Percentiles rank a stretch among this genome's conserved stretches.
phyloP scores from a whole-genome alignment of 441 rosid species.

The Manihot esculenta region DNA sequence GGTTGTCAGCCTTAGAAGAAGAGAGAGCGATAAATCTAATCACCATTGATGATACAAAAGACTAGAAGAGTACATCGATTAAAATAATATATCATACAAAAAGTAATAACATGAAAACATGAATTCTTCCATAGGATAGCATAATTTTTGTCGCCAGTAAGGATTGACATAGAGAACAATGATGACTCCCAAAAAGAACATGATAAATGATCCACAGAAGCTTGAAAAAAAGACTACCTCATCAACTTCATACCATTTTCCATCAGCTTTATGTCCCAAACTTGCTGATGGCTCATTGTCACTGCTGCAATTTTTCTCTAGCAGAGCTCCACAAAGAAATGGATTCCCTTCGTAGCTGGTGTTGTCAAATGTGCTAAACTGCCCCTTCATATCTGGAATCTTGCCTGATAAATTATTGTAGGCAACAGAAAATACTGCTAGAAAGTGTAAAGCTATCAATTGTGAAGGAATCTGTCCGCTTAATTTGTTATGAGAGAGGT shows the following conservation, averaged over 20 bases:
- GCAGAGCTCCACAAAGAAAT: background rate
- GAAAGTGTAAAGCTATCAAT: background rate
- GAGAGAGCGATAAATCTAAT: too few relatives aligned
- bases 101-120: background rate
- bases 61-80: too few relatives aligned
- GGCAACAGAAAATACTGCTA: constrained; percentile 15
- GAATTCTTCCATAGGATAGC: background rate
- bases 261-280: background rate
- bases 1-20: too few relatives aligned
- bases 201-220: background rate
- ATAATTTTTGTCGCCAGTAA: background rate
- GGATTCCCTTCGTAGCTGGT: background rate
- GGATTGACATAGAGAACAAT: background rate
- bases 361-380: too few relatives aligned
- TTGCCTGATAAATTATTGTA: constrained; percentile 17
- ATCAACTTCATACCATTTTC: constrained; percentile 12
- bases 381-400: constrained; percentile 13
- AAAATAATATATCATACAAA: too few relatives aligned
- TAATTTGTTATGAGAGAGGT: constrained; percentile 18
- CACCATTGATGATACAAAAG: too few relatives aligned
- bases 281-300: background rate
- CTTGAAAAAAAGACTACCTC: background rate
- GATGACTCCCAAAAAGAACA: background rate
- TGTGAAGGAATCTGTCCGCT: background rate
- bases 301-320: background rate